These are phyloP conservation scores for Aspergillus persii DNA, from an alignment of 2,329 filamentous ascomycete genomes.

Conservation along the genomic window DNA sequence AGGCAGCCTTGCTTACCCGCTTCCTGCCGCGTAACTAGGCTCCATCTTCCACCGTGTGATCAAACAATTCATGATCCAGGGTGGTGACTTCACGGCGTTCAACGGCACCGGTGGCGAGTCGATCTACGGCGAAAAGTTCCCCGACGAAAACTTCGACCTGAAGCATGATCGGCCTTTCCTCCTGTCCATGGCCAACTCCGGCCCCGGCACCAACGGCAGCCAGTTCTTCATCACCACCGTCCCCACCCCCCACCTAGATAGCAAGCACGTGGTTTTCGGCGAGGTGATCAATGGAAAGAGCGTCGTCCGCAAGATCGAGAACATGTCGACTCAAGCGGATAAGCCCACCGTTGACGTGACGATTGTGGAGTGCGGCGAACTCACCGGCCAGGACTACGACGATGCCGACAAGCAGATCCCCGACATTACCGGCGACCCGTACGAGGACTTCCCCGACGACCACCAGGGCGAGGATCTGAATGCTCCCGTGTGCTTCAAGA, in stretches of 20 bases:
- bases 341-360: slow-evolving; percentile 72
- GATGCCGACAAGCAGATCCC: slow-evolving; percentile 66
- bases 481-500: slow-evolving; percentile 68
- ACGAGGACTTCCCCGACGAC: slow-evolving; percentile 96
- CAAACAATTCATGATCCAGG: slow-evolving; percentile 98
- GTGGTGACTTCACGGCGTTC: slow-evolving; percentile 92
- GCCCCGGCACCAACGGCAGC: slow-evolving; percentile 90
- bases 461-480: slow-evolving; percentile 61
- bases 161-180: slow-evolving; percentile 94
- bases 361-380: slow-evolving; percentile 83
- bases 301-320: slow-evolving; percentile 85
- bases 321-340: slow-evolving; percentile 72
- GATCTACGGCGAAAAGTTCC: slow-evolving; percentile 96
- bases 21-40: slow-evolving; percentile 43
- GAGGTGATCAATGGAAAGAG: slow-evolving; percentile 92
- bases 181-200: slow-evolving; percentile 96
- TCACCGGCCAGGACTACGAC: slow-evolving; percentile 68
- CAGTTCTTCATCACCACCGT: slow-evolving; percentile 99
- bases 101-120: slow-evolving; percentile 96
- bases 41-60: slow-evolving; percentile 94
- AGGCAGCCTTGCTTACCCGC: not conserved
- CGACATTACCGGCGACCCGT: slow-evolving; percentile 82
- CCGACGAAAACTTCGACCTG: slow-evolving; percentile 89
- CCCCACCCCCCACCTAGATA: slow-evolving; percentile 88
- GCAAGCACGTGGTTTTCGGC: slow-evolving; percentile 96